Evolutionary conservation across 306 rosid species (phyloP).

Genomic region (Ceratonia siliqua): DNA sequence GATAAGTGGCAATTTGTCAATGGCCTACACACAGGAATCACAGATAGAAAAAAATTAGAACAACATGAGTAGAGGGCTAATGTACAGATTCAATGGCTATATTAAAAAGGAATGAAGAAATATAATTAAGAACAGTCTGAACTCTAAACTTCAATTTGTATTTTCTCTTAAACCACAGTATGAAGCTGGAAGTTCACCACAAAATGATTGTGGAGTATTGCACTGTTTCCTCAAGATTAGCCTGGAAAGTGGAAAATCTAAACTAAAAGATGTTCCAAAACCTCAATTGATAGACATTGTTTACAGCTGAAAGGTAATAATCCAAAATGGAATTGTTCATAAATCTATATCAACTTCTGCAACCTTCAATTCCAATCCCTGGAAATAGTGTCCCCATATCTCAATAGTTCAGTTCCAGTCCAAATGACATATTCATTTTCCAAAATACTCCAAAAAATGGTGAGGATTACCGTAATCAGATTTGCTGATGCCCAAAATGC

Average conservation of each 20-base stretch:
- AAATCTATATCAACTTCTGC: background rate
- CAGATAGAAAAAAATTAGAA: constrained; percentile 9
- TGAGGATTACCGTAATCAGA: constrained; percentile 47
- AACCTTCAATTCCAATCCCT: background rate
- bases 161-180: background rate
- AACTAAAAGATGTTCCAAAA: background rate
- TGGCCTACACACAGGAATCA: background rate
- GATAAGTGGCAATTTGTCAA: constrained; percentile 41
- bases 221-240: background rate
- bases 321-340: background rate
- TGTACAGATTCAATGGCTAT: background rate
- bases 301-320: background rate
- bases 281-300: background rate
- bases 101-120: background rate
- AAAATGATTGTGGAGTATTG: no score
- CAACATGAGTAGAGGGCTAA: background rate
- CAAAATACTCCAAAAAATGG: background rate
- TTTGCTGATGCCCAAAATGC: constrained; percentile 57
- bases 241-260: background rate
- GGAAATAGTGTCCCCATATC: background rate
- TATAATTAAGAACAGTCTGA: background rate
- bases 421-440: background rate
- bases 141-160: background rate
- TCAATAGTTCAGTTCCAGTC: background rate
- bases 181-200: background rate